phyloP scores from a whole-genome alignment of 352 stramenopile genomes.

The Globisporangium orthogonon region DNA sequence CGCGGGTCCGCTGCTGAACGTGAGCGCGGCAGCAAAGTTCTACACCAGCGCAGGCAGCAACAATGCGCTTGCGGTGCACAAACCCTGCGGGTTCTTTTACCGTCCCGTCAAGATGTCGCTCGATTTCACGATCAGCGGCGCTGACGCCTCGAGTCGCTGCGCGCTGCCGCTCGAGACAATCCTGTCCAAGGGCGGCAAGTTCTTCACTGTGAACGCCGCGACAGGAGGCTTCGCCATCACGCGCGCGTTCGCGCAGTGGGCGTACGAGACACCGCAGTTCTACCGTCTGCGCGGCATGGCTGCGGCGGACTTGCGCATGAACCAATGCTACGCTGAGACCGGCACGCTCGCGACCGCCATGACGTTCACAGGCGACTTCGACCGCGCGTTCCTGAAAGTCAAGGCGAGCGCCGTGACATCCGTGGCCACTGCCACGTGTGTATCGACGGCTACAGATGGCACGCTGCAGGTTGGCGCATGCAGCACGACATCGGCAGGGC shows the following conservation, averaged over 20 bases:
- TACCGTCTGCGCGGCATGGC: conserved; percentile 24
- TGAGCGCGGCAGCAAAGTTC: conserved; percentile 10
- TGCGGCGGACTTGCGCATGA: conserved; percentile 17
- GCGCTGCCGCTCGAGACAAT: conserved; percentile 14
- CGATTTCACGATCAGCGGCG: conserved; percentile 21
- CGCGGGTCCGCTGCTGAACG: conserved; percentile 16
- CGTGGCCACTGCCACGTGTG: conserved; percentile 6
- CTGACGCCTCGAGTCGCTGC: conserved; percentile 14
- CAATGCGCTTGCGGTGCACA: conserved; percentile 14
- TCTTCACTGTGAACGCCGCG: conserved; percentile 12
- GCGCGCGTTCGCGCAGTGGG: conserved; percentile 23
- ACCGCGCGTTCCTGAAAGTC: conserved; percentile 22
- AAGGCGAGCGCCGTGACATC: conserved; percentile 13
- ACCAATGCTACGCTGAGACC: conserved; percentile 30
- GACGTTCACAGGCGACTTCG: conserved; percentile 20
- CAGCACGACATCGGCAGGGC: conserved; percentile 1
- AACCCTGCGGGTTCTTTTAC: conserved; percentile 25
- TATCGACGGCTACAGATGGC: conserved; percentile 12
- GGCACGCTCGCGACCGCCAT: conserved; percentile 15
- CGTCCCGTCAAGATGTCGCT: conserved; percentile 30
- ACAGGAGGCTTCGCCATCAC: conserved; percentile 14
- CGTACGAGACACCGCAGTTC: conserved; percentile 22
- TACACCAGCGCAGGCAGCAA: conserved; percentile 22
- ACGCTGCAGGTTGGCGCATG: conserved; percentile 14
- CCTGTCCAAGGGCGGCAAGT: conserved; percentile 15